Base-by-base conservation (phyloP, 129 eudicot species). In the Flaveria linearis region DNA sequence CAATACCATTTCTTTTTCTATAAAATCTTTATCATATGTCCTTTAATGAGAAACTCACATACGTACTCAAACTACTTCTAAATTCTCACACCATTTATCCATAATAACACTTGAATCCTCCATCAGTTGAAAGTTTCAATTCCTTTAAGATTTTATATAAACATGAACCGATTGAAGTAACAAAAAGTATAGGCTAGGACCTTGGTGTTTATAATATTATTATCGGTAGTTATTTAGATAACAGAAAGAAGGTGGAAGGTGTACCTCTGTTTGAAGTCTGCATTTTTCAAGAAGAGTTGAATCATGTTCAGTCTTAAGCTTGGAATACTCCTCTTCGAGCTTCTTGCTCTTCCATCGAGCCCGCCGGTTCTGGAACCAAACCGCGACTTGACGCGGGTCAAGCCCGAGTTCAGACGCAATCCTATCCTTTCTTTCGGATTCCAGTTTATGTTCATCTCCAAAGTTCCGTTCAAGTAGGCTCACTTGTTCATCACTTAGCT, bases 371-470 rank as follows among this genome's bases (percentile, higher is more conserved):
- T 93, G 98, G 58, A 93, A 93, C 98, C 98, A 93, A 30, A 93
- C 98, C 17, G 96, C 98, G 18, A 93, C 98, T 80, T 93, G 98
- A 12, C 98, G 90, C 0, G 96, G 96, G 68, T 93, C 94, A 23
- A 93, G 85, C 36, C 92, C 96, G 9, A 93, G 95, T 66, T 93
- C 98, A 16, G 89, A 14, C 5, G 98, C 96, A 8, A 93, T 90
- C 74, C 76, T 78, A 56, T 88, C 95, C 78, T 93, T 93, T 56
- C 96, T 85, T 81, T 90, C 98, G 0, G 98, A 86, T 73, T 93
- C 98, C 41, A 93, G 72, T 69, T 93, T 93, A 45, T 92, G 97
- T 71, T 92, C 97, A 63, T 74, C 61, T 39, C 86, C 91, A 25
- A 92, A 92, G 61, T 82, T 84, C 52, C 71, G 53, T 77, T 92